These are phyloP conservation scores for Peronospora destructor DNA, from an alignment of 352 stramenopile species.

Conservation along the genomic window DNA sequence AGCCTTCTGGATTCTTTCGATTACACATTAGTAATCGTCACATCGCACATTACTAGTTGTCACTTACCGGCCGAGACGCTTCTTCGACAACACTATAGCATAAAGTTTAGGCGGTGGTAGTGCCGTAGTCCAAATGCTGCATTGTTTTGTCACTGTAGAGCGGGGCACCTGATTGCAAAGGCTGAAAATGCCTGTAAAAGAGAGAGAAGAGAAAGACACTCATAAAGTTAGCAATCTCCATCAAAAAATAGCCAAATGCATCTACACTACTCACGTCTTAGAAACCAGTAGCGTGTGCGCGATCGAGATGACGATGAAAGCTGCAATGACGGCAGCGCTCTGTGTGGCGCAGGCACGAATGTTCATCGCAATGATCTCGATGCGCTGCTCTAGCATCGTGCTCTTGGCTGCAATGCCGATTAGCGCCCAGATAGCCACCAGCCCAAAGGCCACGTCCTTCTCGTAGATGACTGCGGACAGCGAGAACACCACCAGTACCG, in stretches of 20 bases:
- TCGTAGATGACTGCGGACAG: conserved; percentile 54
- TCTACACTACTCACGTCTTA: conserved; percentile 25
- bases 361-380: conserved; percentile 44
- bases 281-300: conserved; percentile 28
- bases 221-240: conserved; percentile 3
- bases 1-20: no score
- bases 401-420: conserved; percentile 47
- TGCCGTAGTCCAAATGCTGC: conserved; percentile 40
- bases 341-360: conserved; percentile 53
- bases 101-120: conserved; percentile 13
- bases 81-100: no score
- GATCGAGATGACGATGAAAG: conserved; percentile 54
- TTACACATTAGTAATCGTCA: no score
- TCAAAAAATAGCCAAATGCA: not conserved
- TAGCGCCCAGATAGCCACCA: conserved; percentile 61
- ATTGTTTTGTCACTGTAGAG: conserved; percentile 37
- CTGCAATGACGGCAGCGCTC: conserved; percentile 47
- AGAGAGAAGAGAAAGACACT: not conserved
- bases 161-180: conserved; percentile 25
- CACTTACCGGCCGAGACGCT: no score
- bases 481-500: conserved; percentile 48
- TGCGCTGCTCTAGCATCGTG: conserved; percentile 35
- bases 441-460: conserved; percentile 47
- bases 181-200: conserved; percentile 14
- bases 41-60: no score